These are phyloP conservation scores for Eucalyptus regnans DNA, from an alignment of 345 rosid species.

Conservation along the genomic window DNA sequence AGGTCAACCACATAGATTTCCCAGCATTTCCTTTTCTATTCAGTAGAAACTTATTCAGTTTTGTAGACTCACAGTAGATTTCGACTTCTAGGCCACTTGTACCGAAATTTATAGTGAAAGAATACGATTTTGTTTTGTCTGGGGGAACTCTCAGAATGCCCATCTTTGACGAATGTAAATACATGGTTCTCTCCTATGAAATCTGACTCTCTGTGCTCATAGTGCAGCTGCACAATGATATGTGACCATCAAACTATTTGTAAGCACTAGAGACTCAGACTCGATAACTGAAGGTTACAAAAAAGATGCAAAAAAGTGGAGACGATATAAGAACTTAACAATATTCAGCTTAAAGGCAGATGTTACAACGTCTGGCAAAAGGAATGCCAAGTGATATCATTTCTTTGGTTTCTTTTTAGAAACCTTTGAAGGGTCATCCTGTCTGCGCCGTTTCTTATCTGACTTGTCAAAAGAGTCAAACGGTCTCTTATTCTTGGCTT, in stretches of 20 bases:
- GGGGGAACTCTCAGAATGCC: not conserved
- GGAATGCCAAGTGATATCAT: not conserved
- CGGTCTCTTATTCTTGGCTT: constrained; percentile 12
- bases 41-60: not conserved
- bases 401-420: constrained; percentile 20
- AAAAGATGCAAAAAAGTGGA: not conserved
- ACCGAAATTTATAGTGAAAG: not conserved
- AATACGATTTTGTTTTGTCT: not conserved
- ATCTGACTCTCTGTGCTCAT: not conserved
- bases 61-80: not conserved
- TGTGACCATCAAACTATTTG: not conserved
- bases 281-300: not conserved
- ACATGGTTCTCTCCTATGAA: not conserved
- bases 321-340: not conserved
- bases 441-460: constrained; percentile 28
- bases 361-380: not conserved
- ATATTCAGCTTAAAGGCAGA: not conserved
- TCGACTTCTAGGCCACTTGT: not conserved
- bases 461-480: constrained; percentile 28
- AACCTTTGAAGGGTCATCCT: constrained; percentile 2
- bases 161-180: not conserved
- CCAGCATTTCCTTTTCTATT: not conserved
- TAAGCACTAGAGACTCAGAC: not conserved
- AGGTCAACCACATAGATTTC: not conserved
- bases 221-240: not conserved